phyloP scores from a whole-genome alignment of 116 monocot species.

The Zostera marina region DNA sequence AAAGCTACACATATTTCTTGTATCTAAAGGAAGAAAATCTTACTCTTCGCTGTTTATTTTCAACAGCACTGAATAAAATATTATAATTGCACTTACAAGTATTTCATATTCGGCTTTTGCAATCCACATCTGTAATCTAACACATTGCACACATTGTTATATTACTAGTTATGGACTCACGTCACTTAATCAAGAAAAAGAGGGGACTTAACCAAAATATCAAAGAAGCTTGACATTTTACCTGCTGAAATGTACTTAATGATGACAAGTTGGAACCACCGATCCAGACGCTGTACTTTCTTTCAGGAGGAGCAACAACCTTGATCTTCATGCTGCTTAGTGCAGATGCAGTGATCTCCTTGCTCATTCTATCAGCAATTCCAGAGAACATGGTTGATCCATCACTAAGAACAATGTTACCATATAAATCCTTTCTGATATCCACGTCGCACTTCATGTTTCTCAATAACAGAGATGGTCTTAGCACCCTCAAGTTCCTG shows the following conservation, averaged over 20 bases:
- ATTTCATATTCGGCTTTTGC: constrained; percentile 17
- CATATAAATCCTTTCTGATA: constrained; percentile 23
- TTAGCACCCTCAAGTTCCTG: constrained; percentile 13
- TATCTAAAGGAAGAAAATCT: too few species aligned
- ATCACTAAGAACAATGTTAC: constrained; percentile 21
- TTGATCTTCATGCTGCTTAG: constrained; percentile 21
- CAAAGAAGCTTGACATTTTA: neutral
- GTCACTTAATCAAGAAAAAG: too few species aligned
- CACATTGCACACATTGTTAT: neutral
- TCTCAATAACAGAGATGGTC: constrained; percentile 11
- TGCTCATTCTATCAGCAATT: constrained; percentile 21
- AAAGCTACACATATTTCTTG: too few species aligned
- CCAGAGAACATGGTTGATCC: constrained; percentile 21
- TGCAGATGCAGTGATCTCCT: constrained; percentile 18
- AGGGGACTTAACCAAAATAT: neutral
- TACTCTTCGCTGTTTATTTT: too few species aligned
- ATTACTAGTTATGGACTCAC: too few species aligned
- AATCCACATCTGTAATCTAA: constrained; percentile 17
- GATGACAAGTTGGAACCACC: constrained; percentile 18
- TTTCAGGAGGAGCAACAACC: constrained; percentile 19
- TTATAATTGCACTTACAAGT: constrained; percentile 7
- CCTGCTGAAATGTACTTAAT: constrained; percentile 22
- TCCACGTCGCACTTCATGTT: constrained; percentile 22
- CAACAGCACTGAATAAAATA: neutral
- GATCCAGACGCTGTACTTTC: constrained; percentile 21